phyloP scores from a whole-genome alignment of 345 rosid species.

The Syzygium jambos region DNA sequence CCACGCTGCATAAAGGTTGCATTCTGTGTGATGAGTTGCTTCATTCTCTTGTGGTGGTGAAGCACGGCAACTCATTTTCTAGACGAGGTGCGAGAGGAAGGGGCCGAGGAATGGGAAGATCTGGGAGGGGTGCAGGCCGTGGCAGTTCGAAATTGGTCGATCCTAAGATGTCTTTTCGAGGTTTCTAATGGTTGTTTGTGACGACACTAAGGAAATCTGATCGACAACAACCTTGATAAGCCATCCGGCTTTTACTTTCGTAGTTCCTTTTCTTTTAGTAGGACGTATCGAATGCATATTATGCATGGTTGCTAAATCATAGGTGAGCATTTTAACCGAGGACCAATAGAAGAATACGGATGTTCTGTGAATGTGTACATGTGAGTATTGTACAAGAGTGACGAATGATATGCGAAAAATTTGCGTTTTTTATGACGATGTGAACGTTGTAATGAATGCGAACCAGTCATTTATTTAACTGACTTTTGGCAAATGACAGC shows the following conservation, averaged over 20 bases:
- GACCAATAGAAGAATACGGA: background rate
- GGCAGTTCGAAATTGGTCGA: constrained; percentile 27
- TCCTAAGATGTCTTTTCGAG: constrained; percentile 58
- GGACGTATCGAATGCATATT: background rate
- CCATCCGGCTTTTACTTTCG: background rate
- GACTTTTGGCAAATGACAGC: background rate
- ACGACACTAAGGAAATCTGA: background rate
- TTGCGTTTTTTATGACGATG: background rate
- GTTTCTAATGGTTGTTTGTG: constrained; percentile 17
- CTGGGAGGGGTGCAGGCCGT: constrained; percentile 53
- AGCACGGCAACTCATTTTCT: constrained; percentile 71
- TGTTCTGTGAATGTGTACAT: background rate
- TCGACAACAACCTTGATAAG: background rate
- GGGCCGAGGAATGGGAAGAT: constrained; percentile 30
- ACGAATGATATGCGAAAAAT: background rate
- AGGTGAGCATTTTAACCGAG: background rate
- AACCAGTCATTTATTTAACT: background rate
- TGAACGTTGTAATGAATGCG: background rate
- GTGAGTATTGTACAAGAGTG: background rate
- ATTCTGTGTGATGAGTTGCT: constrained; percentile 85
- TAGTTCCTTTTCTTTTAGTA: background rate
- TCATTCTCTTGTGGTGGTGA: constrained; percentile 82
- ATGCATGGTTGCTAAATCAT: background rate
- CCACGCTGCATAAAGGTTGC: constrained; percentile 76
- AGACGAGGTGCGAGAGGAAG: constrained; percentile 64